Base-by-base conservation (phyloP, 2,329 filamentous ascomycete genomes). In the Pseudogymnoascus sp. region DNA sequence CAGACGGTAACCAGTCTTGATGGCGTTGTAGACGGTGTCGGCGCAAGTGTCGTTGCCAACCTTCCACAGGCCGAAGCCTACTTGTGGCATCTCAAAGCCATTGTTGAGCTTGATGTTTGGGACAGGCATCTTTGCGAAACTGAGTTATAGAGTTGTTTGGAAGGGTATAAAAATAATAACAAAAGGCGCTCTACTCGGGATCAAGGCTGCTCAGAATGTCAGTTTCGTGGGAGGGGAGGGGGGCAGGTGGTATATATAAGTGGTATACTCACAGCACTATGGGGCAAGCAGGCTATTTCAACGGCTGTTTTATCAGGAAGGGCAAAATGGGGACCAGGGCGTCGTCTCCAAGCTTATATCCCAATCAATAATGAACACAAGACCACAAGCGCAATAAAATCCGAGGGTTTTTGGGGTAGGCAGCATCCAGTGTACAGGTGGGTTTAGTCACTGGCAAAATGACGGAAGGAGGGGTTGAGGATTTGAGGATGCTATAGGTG, bases 11-110 rank as follows among this genome's bases (percentile, higher is more conserved):
- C 84, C 84, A 28, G 79, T 77, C 74, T 85, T 84, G 73, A 86
- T 85, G 21, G 76, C 77, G 65, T 86, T 86, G 77, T 91, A 91
- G 64, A 91, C 85, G 65, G 82, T 82, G 65, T 88, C 84, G 46
- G 84, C 83, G 71, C 82, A 84, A 64, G 82, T 85, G 23, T 80
- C 80, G 65, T 84, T 84, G 71, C 82, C 82, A 63, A 90, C 86
- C 75, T 90, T 90, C 88, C 88, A 90, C 40, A 90, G 79, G 61
- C 84, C 84, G 71, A 86, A 86, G 68, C 84, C 84, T 60, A 87
- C 84, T 64, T 83, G 78, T 59, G 83, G 83, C 83, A 85, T 85
- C 65, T 80, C 70, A 66, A 78, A 72, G 67, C 79, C 79, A 64
- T 73, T 77, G 66, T 76, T 79, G 63, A 82, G 76, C 67, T 77